Evolutionary conservation across 1,284 basidiomycete species (phyloP).

Genomic region (Tilletia caries): DNA sequence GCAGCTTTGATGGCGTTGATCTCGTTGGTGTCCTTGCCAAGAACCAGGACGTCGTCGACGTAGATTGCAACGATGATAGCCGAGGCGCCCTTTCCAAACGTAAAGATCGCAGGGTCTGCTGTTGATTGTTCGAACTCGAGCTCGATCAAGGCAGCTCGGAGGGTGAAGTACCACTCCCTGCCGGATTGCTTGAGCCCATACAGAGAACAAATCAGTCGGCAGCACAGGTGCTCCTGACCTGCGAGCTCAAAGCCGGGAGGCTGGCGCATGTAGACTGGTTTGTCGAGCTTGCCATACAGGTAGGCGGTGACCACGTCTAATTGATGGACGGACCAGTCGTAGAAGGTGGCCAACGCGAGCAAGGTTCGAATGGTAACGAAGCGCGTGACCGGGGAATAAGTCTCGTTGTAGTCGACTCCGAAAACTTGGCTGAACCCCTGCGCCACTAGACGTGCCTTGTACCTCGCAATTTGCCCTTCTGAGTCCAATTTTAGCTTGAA

Average conservation of each 20-base stretch:
- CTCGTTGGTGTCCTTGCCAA: background rate
- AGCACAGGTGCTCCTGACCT: background rate
- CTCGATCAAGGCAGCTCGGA: background rate
- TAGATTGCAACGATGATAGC: background rate
- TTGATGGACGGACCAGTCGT: background rate
- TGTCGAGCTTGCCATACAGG: background rate
- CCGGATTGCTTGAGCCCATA: background rate
- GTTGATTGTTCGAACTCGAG: background rate
- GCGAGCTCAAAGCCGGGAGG: background rate
- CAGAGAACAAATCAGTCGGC: background rate
- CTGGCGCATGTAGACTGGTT: background rate
- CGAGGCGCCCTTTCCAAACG: background rate
- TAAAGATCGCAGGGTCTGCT: background rate
- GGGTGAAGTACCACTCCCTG: background rate
- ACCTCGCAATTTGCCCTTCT: background rate
- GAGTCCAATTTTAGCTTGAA: background rate
- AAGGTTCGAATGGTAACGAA: background rate
- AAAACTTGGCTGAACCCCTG: no score
- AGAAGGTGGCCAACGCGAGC: background rate
- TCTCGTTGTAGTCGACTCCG: no score
- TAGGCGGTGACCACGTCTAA: background rate
- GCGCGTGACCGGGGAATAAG: no score
- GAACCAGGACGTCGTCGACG: background rate
- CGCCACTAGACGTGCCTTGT: no score
- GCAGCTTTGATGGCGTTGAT: background rate